Conservation (phyloP, 2,329 filamentous ascomycete species). For the Talaromyces sp. region DNA sequence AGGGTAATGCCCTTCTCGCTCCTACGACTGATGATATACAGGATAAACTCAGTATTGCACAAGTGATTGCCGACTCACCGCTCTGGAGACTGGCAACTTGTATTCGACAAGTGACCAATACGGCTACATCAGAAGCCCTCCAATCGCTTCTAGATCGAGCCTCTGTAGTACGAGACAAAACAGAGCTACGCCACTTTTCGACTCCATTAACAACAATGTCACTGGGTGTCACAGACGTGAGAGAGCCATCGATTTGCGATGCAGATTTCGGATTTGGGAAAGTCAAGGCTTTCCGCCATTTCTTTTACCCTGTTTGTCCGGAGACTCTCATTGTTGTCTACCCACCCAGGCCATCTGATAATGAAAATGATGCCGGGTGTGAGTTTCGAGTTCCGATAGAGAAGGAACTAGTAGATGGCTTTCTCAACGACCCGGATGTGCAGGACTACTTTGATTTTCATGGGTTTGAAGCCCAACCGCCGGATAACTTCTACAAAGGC, state of each 20-base stretch:
- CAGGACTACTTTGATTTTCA: background rate
- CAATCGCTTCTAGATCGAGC: background rate
- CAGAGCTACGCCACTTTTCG: background rate
- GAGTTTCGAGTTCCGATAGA: background rate
- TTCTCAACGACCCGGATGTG: background rate
- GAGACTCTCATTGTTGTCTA: background rate
- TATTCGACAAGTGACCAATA: background rate
- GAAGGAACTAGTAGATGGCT: background rate
- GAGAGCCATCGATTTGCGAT: background rate
- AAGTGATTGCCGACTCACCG: background rate
- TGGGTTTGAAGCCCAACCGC: background rate
- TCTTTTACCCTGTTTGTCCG: background rate
- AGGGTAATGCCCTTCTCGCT: background rate
- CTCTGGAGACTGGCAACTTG: background rate
- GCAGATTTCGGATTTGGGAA: background rate
- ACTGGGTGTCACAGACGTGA: background rate
- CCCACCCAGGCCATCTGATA: background rate
- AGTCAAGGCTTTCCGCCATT: background rate
- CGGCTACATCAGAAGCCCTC: background rate
- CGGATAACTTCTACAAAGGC: background rate
- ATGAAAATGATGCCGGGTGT: background rate
- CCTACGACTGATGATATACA: background rate
- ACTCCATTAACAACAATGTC: background rate
- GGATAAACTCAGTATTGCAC: background rate
- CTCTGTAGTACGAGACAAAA: background rate